Base-by-base conservation (phyloP, 2,329 filamentous ascomycete species). In the Drechslerella coelobrocha region DNA sequence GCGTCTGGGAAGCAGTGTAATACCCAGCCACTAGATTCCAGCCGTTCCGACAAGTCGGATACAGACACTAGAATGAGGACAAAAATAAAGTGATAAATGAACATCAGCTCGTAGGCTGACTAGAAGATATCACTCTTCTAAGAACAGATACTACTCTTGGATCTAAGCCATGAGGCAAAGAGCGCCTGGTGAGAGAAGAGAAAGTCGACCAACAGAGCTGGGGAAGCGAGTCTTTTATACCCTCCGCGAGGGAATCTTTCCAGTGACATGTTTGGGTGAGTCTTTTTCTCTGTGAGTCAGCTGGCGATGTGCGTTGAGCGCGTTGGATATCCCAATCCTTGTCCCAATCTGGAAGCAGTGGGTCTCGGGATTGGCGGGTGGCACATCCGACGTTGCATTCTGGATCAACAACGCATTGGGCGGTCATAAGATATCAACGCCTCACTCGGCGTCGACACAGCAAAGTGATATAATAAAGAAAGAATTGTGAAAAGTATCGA, bases 81-180 rank as follows among this genome's bases (percentile, higher is more conserved):
- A 61, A 61, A 61, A 61, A 61, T 61, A 61, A 34, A 27, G 43
- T 61, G 56, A 61, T 61, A 57, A 24, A 19, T 24, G 26, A 23
- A 47, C 17, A 26, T 19, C 45, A 24, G 21, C 21, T 23, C 27
- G 19, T 41, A 14, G 56, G 41, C 26, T 37, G 56, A 29, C 12
- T 61, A 51, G 47, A 61, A 61, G 56, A 61, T 52, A 61, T 61
- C 56, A 61, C 56, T 52, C 56, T 61, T 61, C 56, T 51, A 61
- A 61, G 56, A 61, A 61, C 56, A 61, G 56, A 61, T 61, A 61
- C 56, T 61, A 61, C 56, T 41, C 12, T 7, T 41, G 41, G 45
- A 61, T 61, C 47, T 52, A 39, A 50, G 55, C 43, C 43, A 60
- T 26, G 27, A 17, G 55, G 55, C 43, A 60, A 24, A 50, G 55